Evolutionary conservation across 1,284 basidiomycete genomes (phyloP).

Genomic region (Trichosporon faecale): DNA sequence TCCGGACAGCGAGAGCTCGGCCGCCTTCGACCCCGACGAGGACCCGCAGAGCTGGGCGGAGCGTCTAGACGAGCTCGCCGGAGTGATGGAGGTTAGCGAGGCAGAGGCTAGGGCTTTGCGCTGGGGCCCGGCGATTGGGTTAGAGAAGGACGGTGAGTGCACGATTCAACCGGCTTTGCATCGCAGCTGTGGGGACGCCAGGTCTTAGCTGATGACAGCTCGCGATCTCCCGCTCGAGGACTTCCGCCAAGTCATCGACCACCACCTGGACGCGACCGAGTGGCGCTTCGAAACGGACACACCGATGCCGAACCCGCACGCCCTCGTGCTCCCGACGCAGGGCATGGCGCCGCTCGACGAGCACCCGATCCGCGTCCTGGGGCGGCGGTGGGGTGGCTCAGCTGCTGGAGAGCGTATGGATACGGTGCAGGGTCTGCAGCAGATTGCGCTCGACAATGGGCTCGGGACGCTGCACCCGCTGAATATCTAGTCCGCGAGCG

Average conservation of each 20-base stretch:
- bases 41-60: constrained; percentile 42
- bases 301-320: background rate
- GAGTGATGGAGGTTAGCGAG: constrained; percentile 42
- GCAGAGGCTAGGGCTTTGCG: constrained; percentile 38
- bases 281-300: constrained; percentile 35
- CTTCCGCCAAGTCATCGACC: constrained; percentile 37
- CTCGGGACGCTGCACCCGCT: constrained; percentile 1
- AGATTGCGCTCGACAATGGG: constrained; percentile 15
- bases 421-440: constrained; percentile 9
- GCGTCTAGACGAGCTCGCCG: constrained; percentile 46
- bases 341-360: constrained; percentile 7
- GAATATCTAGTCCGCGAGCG: background rate
- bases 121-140: constrained; percentile 37
- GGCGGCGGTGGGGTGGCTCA: constrained; percentile 16
- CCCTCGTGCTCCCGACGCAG: background rate
- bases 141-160: constrained; percentile 22
- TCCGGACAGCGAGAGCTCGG: constrained; percentile 29
- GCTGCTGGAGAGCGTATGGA: constrained; percentile 14
- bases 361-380: constrained; percentile 34
- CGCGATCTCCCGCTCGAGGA: constrained; percentile 28
- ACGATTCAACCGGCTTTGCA: background rate
- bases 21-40: constrained; percentile 36
- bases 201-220: constrained; percentile 15
- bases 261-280: constrained; percentile 38
- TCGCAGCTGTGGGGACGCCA: too few relatives aligned